These are phyloP conservation scores for Plantago ovata DNA, from an alignment of 257 asterid genomes.

Conservation along the genomic window DNA sequence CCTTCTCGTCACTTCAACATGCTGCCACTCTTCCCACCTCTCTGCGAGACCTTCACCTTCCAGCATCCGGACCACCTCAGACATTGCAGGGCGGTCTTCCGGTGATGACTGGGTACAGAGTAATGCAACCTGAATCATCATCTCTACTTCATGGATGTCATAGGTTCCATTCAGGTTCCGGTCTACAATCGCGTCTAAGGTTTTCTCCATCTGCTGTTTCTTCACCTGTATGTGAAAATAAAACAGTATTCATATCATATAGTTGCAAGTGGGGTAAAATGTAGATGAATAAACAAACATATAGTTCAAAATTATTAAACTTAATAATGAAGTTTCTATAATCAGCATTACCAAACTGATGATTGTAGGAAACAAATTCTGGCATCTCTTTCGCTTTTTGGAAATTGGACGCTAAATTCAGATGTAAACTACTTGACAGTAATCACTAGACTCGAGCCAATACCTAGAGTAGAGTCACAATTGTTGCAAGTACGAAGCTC, in stretches of 20 bases:
- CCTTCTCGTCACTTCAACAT: slow-evolving; percentile 61
- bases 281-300: background rate
- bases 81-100: slow-evolving; percentile 97
- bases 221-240: slow-evolving; percentile 46
- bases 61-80: slow-evolving; percentile 86
- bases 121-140: slow-evolving; percentile 92
- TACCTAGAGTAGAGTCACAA: no score
- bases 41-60: slow-evolving; percentile 95
- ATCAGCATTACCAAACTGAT: no score
- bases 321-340: no score
- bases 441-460: no score
- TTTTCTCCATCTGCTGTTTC: slow-evolving; percentile 79
- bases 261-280: no score
- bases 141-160: slow-evolving; percentile 76
- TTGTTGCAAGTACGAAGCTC: no score
- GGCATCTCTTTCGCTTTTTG: no score
- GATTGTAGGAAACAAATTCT: no score
- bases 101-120: slow-evolving; percentile 86
- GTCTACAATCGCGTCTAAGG: slow-evolving; percentile 75
- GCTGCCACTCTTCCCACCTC: slow-evolving; percentile 93
- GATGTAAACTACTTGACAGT: no score
- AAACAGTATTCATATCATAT: background rate
- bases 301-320: background rate
- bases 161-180: slow-evolving; percentile 46
- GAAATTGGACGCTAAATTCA: no score